Percentiles rank a stretch among this genome's conserved stretches.
Conservation (phyloP, 2,329 filamentous ascomycete species). For the Spiromastix sp. region DNA sequence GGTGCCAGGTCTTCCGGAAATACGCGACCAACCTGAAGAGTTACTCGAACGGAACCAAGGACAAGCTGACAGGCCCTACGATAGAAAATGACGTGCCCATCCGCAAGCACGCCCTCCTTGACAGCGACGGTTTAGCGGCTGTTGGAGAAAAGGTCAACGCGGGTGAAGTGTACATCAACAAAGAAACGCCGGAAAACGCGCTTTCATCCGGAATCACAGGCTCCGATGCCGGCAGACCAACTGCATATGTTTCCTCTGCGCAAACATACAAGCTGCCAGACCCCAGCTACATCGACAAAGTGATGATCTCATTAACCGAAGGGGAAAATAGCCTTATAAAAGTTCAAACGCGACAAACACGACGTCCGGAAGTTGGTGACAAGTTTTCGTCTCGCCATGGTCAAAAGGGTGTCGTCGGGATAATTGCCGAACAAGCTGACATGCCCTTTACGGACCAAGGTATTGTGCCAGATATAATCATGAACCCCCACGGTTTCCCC, state of each 20-base stretch:
- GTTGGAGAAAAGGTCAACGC: conserved; percentile 70
- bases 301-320: conserved; percentile 85
- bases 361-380: conserved; percentile 88
- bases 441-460: conserved; percentile 91
- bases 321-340: conserved; percentile 81
- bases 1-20: conserved; percentile 97
- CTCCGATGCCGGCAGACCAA: conserved; percentile 46
- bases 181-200: conserved; percentile 72
- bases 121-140: conserved; percentile 77
- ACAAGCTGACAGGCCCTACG: conserved; percentile 52
- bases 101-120: conserved; percentile 62
- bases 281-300: conserved; percentile 86
- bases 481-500: conserved; percentile 99
- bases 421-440: conserved; percentile 93
- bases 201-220: conserved; percentile 54
- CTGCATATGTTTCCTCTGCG: conserved; percentile 28
- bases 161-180: conserved; percentile 84
- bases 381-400: conserved; percentile 98
- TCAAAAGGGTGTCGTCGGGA: conserved; percentile 94
- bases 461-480: conserved; percentile 95
- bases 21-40: conserved; percentile 76
- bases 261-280: conserved; percentile 73
- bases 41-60: conserved; percentile 69
- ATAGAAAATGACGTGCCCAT: conserved; percentile 52
- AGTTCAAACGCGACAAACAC: conserved; percentile 90